A percentile compares a stretch with the other conserved stretches of the same genome.
phyloP scores from a whole-genome alignment of 140 eudicot genomes.

The Anethum foeniculum region DNA sequence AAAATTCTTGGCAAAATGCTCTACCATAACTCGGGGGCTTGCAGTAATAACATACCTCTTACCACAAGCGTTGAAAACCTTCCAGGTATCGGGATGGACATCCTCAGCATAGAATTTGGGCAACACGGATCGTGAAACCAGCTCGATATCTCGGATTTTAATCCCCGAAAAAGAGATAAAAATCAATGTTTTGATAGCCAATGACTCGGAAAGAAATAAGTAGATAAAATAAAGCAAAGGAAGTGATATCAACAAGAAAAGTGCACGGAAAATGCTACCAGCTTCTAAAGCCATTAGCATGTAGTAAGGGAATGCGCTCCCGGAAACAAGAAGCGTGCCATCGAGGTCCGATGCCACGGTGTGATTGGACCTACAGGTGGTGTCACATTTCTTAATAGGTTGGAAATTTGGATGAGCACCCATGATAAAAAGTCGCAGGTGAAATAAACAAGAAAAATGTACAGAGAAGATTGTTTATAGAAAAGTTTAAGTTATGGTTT shows the following conservation, averaged over 20 bases:
- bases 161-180: slow-evolving; percentile 44
- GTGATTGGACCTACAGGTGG: slow-evolving; percentile 25
- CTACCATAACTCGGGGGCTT: slow-evolving; percentile 52
- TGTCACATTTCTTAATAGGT: slow-evolving; percentile 32
- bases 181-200: slow-evolving; percentile 32
- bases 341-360: slow-evolving; percentile 49
- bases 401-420: slow-evolving; percentile 25
- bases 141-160: slow-evolving; percentile 38
- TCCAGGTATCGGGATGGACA: slow-evolving; percentile 46
- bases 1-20: slow-evolving; percentile 33
- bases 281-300: slow-evolving; percentile 54
- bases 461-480: not conserved
- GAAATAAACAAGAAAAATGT: too few species aligned
- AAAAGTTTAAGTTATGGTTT: not conserved
- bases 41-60: slow-evolving; percentile 44
- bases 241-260: slow-evolving; percentile 20
- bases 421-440: not conserved
- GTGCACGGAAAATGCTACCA: slow-evolving; percentile 44
- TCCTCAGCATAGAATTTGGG: slow-evolving; percentile 52
- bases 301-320: slow-evolving; percentile 43
- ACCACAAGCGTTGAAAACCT: slow-evolving; percentile 42
- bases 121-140: slow-evolving; percentile 44
- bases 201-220: slow-evolving; percentile 31
- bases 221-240: slow-evolving; percentile 35
- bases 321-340: slow-evolving; percentile 42